Evolutionary conservation across 1,139 yeast genomes (phyloP).

Genomic region (Debaryomycetaceae sp.): DNA sequence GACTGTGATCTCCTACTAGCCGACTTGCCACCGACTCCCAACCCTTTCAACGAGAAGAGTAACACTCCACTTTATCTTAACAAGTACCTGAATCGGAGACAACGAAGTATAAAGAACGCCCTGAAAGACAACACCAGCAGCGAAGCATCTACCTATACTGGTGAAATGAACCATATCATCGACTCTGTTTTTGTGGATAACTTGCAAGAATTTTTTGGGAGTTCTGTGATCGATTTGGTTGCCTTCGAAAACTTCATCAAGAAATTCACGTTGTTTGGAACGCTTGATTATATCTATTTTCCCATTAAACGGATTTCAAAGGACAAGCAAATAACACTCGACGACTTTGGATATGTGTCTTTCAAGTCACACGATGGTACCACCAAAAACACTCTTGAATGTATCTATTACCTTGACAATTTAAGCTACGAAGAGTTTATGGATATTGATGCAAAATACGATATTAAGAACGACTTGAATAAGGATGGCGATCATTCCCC

Average conservation of each 20-base stretch:
- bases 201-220: constrained; percentile 29
- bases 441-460: constrained; percentile 14
- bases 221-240: constrained; percentile 11
- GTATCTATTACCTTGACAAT: constrained; percentile 30
- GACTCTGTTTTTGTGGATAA: constrained; percentile 45
- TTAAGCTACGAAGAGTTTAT: constrained; percentile 24
- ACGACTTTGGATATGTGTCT: constrained; percentile 30
- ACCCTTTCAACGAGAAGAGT: constrained; percentile 31
- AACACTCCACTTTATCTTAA: constrained; percentile 23
- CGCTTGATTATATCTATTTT: constrained; percentile 42
- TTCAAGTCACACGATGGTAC: constrained; percentile 19
- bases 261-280: constrained; percentile 36
- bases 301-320: constrained; percentile 25
- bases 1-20: constrained; percentile 33
- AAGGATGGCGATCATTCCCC: constrained; percentile 3
- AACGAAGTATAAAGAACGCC: constrained; percentile 16
- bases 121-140: constrained; percentile 1
- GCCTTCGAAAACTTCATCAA: constrained; percentile 21
- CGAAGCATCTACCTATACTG: constrained; percentile 4
- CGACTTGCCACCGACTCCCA: constrained; percentile 16
- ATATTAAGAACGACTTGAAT: constrained; percentile 10
- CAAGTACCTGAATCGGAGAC: constrained; percentile 26
- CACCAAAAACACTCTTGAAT: constrained; percentile 23
- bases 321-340: constrained; percentile 15
- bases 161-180: constrained; percentile 20